Conservation (phyloP, 2,329 filamentous ascomycete genomes). For the Fusarium neocosmosporiellum region DNA sequence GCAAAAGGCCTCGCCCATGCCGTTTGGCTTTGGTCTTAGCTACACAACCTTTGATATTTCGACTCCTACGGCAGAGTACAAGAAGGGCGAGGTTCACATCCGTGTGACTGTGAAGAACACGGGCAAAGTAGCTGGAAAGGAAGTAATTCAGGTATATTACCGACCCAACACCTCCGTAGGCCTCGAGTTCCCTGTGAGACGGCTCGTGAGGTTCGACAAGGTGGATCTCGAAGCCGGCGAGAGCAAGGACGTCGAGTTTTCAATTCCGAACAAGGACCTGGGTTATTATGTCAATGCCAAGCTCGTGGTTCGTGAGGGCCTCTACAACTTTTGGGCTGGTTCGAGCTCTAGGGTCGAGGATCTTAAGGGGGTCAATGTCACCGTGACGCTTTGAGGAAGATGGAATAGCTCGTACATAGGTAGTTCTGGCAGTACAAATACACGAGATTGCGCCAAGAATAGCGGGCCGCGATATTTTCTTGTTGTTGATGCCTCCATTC, state of each 20-base stretch:
- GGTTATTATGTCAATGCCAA: conserved; percentile 44
- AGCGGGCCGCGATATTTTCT: neutral
- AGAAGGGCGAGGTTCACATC: conserved; percentile 58
- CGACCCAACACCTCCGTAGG: conserved; percentile 58
- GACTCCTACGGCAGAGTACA: conserved; percentile 29
- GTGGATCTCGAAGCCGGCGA: conserved; percentile 67
- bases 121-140: conserved; percentile 60
- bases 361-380: conserved; percentile 31
- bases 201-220: conserved; percentile 71
- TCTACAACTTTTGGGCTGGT: conserved; percentile 47
- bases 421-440: neutral
- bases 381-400: conserved; percentile 1
- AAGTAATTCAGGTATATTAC: conserved; percentile 65
- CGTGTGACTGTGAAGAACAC: conserved; percentile 67
- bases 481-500: neutral
- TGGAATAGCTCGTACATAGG: neutral
- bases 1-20: conserved; percentile 43
- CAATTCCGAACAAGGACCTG: conserved; percentile 41
- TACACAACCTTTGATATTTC: conserved; percentile 72
- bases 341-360: conserved; percentile 42
- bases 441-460: neutral
- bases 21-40: conserved; percentile 71
- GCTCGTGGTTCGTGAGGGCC: conserved; percentile 37
- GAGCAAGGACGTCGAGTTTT: conserved; percentile 49
- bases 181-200: conserved; percentile 63